A percentile compares a stretch with the other conserved stretches of the same genome.
Conservation (phyloP, 2,329 filamentous ascomycete species). For the Colletotrichum sp. region DNA sequence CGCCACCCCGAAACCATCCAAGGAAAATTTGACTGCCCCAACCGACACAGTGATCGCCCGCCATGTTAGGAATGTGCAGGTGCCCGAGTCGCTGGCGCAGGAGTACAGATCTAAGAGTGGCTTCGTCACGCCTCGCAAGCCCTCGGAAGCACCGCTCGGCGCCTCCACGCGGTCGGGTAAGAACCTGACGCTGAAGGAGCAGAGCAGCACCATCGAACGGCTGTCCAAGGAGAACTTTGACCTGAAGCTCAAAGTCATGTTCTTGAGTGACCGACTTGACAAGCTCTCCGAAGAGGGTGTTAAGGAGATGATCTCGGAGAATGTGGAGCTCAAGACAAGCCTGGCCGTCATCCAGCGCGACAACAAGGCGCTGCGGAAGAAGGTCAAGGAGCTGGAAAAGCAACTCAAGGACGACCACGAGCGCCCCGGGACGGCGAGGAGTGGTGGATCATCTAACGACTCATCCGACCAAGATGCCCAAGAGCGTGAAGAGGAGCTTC, state of each 20-base stretch:
- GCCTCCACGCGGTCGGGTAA: constrained; percentile 62
- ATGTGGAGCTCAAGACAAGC: constrained; percentile 92
- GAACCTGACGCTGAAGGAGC: constrained; percentile 91
- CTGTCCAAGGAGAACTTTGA: constrained; percentile 99
- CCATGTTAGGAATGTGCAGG: constrained; percentile 87
- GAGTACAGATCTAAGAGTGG: constrained; percentile 83
- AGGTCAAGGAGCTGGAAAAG: constrained; percentile 86
- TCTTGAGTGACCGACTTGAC: constrained; percentile 90
- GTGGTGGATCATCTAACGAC: constrained; percentile 61
- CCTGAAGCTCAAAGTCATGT: constrained; percentile 96
- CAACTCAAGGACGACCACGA: constrained; percentile 72
- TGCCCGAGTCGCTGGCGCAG: constrained; percentile 85
- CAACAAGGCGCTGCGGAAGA: constrained; percentile 80
- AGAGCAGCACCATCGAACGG: constrained; percentile 95
- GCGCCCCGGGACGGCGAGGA: constrained; percentile 64
- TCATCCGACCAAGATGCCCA: constrained; percentile 62
- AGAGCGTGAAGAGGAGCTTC: constrained; percentile 83
- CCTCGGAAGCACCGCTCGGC: constrained; percentile 57
- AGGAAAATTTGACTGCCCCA: constrained; percentile 65
- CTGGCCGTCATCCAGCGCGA: constrained; percentile 90
- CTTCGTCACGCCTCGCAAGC: constrained; percentile 62
- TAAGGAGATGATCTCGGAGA: constrained; percentile 97
- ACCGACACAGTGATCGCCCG: constrained; percentile 90
- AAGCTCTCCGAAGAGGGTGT: constrained; percentile 95
- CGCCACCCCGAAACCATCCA: constrained; percentile 72